Evolutionary conservation across 441 rosid species (phyloP).

Genomic region (Adansonia grandidieri): DNA sequence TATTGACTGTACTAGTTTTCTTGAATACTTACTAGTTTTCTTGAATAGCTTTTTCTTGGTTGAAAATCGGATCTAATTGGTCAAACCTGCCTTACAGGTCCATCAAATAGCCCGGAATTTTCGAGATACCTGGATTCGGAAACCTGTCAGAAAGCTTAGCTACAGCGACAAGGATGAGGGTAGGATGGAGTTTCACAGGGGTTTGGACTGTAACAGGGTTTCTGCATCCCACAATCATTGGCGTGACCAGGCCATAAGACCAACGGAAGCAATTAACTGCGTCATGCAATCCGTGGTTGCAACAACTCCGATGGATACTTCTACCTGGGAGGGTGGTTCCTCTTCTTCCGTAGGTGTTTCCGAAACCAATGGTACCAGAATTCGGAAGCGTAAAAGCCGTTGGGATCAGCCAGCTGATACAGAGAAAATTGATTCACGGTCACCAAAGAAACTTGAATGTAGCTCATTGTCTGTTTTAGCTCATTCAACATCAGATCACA

Average conservation of each 20-base stretch:
- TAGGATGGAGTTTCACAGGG: constrained; percentile 51
- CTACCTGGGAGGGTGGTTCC: constrained; percentile 45
- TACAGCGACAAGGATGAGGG: constrained; percentile 68
- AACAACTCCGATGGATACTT: constrained; percentile 43
- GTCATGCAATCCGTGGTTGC: constrained; percentile 40
- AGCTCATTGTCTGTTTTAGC: constrained; percentile 22
- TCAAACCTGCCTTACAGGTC: constrained; percentile 55
- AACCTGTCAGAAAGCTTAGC: constrained; percentile 56
- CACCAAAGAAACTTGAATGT: constrained; percentile 30
- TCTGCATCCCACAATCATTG: constrained; percentile 51
- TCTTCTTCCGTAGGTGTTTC: constrained; percentile 42
- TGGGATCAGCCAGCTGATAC: constrained; percentile 88
- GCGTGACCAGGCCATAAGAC: constrained; percentile 57
- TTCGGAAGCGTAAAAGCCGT: constrained; percentile 91
- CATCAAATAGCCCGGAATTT: constrained; percentile 94
- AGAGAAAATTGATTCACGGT: constrained; percentile 36
- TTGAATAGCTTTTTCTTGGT: constrained; percentile 6
- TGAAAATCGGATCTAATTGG: constrained; percentile 19
- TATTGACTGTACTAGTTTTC: not conserved
- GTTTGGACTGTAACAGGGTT: constrained; percentile 48
- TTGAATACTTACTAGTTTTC: not conserved
- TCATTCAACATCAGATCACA: constrained; percentile 27
- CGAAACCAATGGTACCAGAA: constrained; percentile 40
- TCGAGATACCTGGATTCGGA: constrained; percentile 88
- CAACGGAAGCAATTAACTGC: constrained; percentile 51